Evolutionary conservation across 257 asterid genomes (phyloP).

Genomic region (Jasminum sambac): DNA sequence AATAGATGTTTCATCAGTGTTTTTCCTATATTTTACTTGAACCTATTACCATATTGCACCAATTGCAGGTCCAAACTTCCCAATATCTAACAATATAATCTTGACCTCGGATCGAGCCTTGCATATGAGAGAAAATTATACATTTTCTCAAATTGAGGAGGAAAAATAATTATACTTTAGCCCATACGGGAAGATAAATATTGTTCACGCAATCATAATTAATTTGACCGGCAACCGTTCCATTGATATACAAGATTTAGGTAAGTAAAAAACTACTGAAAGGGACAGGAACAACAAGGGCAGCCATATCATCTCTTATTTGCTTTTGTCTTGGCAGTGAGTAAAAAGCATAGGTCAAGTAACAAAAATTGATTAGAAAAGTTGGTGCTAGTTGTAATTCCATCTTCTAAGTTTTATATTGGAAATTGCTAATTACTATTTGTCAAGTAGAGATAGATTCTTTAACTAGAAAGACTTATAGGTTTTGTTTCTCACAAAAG

Average conservation of each 20-base stretch:
- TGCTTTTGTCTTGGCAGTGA: background rate
- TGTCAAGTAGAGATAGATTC: no score
- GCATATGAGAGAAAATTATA: background rate
- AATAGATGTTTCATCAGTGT: background rate
- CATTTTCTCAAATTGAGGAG: background rate
- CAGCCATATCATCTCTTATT: background rate
- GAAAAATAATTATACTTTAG: background rate
- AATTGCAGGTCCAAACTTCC: background rate
- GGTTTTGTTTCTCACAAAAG: no score
- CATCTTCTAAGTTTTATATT: no score
- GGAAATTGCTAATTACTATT: no score
- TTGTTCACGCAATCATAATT: background rate
- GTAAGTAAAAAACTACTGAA: background rate
- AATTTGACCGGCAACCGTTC: background rate
- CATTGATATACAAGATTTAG: background rate
- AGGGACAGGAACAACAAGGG: background rate
- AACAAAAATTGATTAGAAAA: no score
- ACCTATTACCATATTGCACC: background rate
- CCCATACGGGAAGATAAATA: background rate
- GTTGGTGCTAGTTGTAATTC: no score
- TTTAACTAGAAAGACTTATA: no score
- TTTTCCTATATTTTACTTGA: background rate
- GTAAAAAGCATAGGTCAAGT: background rate
- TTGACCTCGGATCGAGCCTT: background rate
- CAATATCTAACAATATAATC: background rate